Conservation (phyloP, 495 filamentous ascomycete genomes). For the Pseudoneurospora amorphoporcata region DNA sequence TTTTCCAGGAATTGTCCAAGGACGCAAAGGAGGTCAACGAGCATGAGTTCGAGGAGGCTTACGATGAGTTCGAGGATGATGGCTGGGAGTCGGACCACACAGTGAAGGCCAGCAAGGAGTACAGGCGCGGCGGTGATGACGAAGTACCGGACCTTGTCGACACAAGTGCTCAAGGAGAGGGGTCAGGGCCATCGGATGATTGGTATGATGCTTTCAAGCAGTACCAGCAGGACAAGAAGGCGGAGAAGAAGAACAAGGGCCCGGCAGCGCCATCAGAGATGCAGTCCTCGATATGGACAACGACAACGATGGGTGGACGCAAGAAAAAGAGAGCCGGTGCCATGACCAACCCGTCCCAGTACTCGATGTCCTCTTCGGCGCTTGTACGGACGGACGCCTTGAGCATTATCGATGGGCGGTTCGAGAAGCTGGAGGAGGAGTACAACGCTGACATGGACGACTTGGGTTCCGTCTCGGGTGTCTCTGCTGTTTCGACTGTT, state of each 20-base stretch:
- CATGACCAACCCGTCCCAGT: conserved; percentile 74
- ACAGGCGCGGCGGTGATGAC: conserved; percentile 25
- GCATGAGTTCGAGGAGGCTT: conserved; percentile 44
- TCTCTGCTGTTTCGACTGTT: conserved; percentile 41
- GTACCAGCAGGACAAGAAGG: conserved; percentile 69
- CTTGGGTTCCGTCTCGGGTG: conserved; percentile 35
- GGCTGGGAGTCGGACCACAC: conserved; percentile 96
- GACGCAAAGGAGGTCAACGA: conserved; percentile 52
- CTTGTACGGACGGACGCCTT: conserved; percentile 83
- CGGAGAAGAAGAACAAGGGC: conserved; percentile 26
- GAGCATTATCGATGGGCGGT: conserved; percentile 74
- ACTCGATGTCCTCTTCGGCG: conserved; percentile 95
- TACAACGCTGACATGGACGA: conserved; percentile 69
- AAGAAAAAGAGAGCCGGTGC: conserved; percentile 88
- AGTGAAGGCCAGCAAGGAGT: conserved; percentile 54
- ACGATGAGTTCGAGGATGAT: conserved; percentile 42
- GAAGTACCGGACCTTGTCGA: conserved; percentile 41
- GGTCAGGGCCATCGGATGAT: conserved; percentile 43
- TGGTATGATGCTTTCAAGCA: conserved; percentile 88
- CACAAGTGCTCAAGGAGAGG: conserved; percentile 19
- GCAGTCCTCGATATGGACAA: conserved; percentile 70
- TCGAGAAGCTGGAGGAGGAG: conserved; percentile 78
- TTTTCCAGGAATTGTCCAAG: conserved; percentile 70
- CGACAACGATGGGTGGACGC: conserved; percentile 60
- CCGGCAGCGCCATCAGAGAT: conserved; percentile 45